These are phyloP conservation scores for Cardamine resedifolia DNA, from an alignment of 345 rosid genomes.

Conservation along the genomic window DNA sequence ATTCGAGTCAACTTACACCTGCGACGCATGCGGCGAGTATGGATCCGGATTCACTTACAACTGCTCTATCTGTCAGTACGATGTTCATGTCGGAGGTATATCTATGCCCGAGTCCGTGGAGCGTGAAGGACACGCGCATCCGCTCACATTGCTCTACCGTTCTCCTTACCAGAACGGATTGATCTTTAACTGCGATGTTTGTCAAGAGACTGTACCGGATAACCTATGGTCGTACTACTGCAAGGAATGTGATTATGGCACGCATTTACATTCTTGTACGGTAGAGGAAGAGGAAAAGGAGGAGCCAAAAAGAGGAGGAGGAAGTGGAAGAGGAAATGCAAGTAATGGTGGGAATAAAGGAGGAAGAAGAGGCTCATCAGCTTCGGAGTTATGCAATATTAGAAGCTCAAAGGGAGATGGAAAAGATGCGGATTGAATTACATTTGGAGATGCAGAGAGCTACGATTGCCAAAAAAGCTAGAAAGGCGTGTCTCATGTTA, in stretches of 20 bases:
- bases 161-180: slow-evolving; percentile 28
- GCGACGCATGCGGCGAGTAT: slow-evolving; percentile 31
- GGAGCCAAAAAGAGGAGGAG: slow-evolving; percentile 8
- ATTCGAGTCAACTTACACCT: slow-evolving; percentile 17
- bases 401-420: slow-evolving; percentile 40
- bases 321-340: neutral
- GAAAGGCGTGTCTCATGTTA: slow-evolving; percentile 27
- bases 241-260: slow-evolving; percentile 35
- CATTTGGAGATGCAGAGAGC: slow-evolving; percentile 36
- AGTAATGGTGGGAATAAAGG: slow-evolving; percentile 15
- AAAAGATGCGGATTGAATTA: slow-evolving; percentile 33
- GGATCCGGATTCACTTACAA: slow-evolving; percentile 33
- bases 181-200: slow-evolving; percentile 14
- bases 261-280: slow-evolving; percentile 33
- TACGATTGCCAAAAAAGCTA: slow-evolving; percentile 26
- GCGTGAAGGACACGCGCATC: slow-evolving; percentile 33
- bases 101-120: slow-evolving; percentile 25
- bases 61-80: slow-evolving; percentile 26
- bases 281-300: slow-evolving; percentile 17
- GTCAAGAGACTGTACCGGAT: slow-evolving; percentile 28
- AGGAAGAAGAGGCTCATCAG: slow-evolving; percentile 22
- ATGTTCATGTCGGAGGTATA: slow-evolving; percentile 31
- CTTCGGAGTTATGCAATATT: slow-evolving; percentile 33
- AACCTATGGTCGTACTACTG: slow-evolving; percentile 34
- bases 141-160: slow-evolving; percentile 17